Percentiles rank a stretch among this genome's conserved stretches.
These are phyloP conservation scores for Kondoa subrosea DNA, from an alignment of 768 basidiomycete species.

Conservation along the genomic window DNA sequence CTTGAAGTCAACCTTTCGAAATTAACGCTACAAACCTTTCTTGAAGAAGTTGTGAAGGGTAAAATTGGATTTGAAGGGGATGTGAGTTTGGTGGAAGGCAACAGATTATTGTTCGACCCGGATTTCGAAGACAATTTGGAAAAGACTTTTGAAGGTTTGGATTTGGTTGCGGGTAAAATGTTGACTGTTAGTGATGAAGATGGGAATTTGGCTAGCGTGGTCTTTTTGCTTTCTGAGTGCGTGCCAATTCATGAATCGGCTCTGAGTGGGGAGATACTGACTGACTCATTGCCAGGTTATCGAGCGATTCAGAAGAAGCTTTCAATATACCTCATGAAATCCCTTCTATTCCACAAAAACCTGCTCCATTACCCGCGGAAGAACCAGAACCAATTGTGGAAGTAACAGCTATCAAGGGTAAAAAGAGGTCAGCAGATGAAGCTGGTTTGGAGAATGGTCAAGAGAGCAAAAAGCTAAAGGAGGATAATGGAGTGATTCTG, in stretches of 20 bases:
- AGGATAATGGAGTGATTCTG: conserved; percentile 13
- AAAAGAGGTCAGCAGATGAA: conserved; percentile 23
- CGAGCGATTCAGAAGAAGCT: background rate
- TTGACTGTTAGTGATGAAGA: conserved; percentile 79
- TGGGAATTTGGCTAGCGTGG: conserved; percentile 36
- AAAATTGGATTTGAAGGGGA: conserved; percentile 34
- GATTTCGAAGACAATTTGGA: conserved; percentile 83
- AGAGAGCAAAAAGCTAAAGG: conserved; percentile 17
- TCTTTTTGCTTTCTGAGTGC: conserved; percentile 13
- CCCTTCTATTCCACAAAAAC: conserved; percentile 1
- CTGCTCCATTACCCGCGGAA: background rate
- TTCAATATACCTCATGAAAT: background rate
- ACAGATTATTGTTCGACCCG: conserved; percentile 70
- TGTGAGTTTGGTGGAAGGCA: conserved; percentile 71
- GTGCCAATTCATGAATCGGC: background rate
- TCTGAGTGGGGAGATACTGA: background rate
- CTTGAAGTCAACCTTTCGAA: conserved; percentile 56
- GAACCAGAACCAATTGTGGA: conserved; percentile 5
- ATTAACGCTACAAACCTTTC: conserved; percentile 53
- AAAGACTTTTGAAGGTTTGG: conserved; percentile 62
- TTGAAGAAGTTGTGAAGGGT: conserved; percentile 46
- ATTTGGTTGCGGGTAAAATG: conserved; percentile 67
- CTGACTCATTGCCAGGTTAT: background rate
- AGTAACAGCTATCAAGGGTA: conserved; percentile 2
- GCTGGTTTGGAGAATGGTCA: conserved; percentile 18